Percentiles rank a stretch among this genome's conserved stretches.
Conservation (phyloP, 371 early-diverging fungal species). For the Entomophthora muscae region DNA sequence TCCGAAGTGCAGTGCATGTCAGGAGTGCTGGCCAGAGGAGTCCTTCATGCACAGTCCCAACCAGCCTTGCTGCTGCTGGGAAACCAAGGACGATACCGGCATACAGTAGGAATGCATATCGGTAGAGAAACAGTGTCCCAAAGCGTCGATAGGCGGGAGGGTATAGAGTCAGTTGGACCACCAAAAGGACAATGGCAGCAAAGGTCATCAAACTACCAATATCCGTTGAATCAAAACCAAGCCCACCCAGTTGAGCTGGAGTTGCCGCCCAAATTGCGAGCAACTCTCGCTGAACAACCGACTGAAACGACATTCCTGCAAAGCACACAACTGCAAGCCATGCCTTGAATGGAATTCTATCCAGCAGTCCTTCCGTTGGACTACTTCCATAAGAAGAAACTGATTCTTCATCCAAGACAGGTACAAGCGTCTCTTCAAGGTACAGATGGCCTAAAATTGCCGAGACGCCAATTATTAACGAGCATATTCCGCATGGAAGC, state of each 20-base stretch:
- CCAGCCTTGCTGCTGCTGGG: too few species aligned
- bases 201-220: conserved; percentile 35
- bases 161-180: conserved; percentile 31
- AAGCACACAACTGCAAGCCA: conserved; percentile 4
- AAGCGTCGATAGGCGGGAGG: conserved; percentile 25
- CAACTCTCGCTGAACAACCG: conserved; percentile 56
- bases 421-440: conserved; percentile 58
- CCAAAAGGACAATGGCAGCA: conserved; percentile 27
- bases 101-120: conserved; percentile 18
- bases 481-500: conserved; percentile 61
- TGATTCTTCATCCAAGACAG: too few species aligned
- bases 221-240: conserved; percentile 29
- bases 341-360: too few species aligned
- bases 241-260: conserved; percentile 28
- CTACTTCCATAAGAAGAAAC: too few species aligned
- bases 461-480: conserved; percentile 35
- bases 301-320: conserved; percentile 34
- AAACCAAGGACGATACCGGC: too few species aligned
- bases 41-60: conserved; percentile 10
- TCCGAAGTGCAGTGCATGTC: conserved; percentile 20
- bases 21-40: conserved; percentile 19
- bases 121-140: conserved; percentile 30
- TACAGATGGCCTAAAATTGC: conserved; percentile 42
- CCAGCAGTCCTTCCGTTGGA: too few species aligned
- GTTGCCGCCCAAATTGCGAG: conserved; percentile 43